Evolutionary conservation across 495 filamentous ascomycete genomes (phyloP).

Genomic region (Pyrenopolyporus hunteri): DNA sequence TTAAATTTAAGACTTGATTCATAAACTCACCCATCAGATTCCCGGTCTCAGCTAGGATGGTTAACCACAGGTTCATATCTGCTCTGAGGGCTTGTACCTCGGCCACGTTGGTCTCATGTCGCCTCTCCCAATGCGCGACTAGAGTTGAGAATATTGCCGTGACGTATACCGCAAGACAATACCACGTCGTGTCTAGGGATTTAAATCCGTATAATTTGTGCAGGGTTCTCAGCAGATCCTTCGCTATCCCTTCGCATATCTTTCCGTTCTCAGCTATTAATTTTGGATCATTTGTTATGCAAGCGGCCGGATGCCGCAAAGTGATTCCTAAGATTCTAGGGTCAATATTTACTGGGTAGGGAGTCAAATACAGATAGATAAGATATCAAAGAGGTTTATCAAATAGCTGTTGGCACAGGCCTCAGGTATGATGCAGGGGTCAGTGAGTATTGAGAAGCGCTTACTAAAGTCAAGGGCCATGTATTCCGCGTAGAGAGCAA

Average conservation of each 20-base stretch:
- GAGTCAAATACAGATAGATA: neutral
- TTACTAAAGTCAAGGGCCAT: conserved; percentile 54
- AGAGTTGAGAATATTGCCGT: conserved; percentile 75
- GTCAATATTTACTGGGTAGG: conserved; percentile 6
- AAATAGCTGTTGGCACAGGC: conserved; percentile 38
- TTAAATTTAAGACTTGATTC: neutral
- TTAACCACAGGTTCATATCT: conserved; percentile 74
- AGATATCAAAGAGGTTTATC: neutral
- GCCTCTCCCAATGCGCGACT: conserved; percentile 71
- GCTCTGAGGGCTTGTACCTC: conserved; percentile 62
- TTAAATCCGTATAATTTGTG: conserved; percentile 63
- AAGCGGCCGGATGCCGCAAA: conserved; percentile 75
- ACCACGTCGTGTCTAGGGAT: conserved; percentile 84
- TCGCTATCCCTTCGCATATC: conserved; percentile 69
- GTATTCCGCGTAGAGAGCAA: conserved; percentile 55
- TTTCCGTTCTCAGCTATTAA: conserved; percentile 69
- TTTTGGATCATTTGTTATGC: conserved; percentile 62
- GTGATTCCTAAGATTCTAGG: conserved; percentile 39
- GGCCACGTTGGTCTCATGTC: conserved; percentile 58
- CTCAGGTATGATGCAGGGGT: conserved; percentile 9
- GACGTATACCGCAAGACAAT: conserved; percentile 71
- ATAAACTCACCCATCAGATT: conserved; percentile 62
- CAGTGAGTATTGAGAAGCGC: neutral
- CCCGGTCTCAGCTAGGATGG: conserved; percentile 69
- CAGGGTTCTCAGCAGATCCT: conserved; percentile 66